A percentile compares a stretch with the other conserved stretches of the same genome.
phyloP scores from a whole-genome alignment of 169 alveolate genomes.

The Cryptosporidium tyzzeri region DNA sequence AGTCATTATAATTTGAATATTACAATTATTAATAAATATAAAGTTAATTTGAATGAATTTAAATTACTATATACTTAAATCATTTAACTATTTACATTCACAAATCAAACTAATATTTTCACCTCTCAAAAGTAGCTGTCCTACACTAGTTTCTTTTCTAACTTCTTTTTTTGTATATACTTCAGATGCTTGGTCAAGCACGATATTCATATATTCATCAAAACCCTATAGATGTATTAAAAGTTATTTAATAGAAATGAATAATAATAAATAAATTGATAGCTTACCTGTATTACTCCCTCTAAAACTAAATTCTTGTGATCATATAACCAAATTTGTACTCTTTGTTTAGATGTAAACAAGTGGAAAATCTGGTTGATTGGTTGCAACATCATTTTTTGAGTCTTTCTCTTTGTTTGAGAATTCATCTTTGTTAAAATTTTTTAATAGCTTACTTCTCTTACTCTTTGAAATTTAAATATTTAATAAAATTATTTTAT shows the following conservation, averaged over 20 bases:
- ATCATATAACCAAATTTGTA: conserved; percentile 95
- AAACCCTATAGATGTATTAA: conserved; percentile 87
- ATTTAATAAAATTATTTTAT: background rate
- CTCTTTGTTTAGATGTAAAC: conserved; percentile 91
- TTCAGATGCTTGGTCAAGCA: conserved; percentile 94
- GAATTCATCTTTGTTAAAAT: conserved; percentile 19
- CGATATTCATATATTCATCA: conserved; percentile 97
- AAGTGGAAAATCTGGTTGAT: conserved; percentile 92
- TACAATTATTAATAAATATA: background rate
- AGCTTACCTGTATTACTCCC: conserved; percentile 90
- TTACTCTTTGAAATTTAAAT: background rate
- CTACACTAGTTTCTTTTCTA: conserved; percentile 84
- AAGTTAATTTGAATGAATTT: background rate
- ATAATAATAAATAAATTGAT: too few species aligned
- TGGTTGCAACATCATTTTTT: conserved; percentile 81
- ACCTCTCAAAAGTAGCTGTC: conserved; percentile 93
- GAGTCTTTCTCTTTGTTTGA: conserved; percentile 67
- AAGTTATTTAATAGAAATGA: background rate
- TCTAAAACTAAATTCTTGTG: conserved; percentile 90
- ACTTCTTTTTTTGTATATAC: conserved; percentile 88
- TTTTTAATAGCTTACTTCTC: background rate
- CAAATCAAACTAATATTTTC: conserved; percentile 93
- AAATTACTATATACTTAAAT: background rate
- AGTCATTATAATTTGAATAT: background rate
- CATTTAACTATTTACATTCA: conserved; percentile 80